A percentile compares a stretch with the other conserved stretches of the same genome.
Conservation (phyloP, 2,329 filamentous ascomycete genomes). For the Leptographium radiaticola region DNA sequence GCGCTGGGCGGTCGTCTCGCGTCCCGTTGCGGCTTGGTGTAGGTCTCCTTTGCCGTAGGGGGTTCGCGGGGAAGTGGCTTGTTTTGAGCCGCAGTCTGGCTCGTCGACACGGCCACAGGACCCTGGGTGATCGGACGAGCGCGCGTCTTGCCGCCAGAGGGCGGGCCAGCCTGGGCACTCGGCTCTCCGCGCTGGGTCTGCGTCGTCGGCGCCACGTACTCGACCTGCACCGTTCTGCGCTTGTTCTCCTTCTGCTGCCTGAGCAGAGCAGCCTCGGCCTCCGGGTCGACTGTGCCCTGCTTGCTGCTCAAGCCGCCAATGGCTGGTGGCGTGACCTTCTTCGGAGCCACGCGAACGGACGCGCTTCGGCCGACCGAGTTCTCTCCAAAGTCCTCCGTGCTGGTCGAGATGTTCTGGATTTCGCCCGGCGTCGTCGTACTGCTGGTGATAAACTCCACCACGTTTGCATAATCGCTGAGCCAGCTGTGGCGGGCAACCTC, state of each 20-base stretch:
- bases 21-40: slow-evolving; percentile 22
- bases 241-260: slow-evolving; percentile 76
- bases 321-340: slow-evolving; percentile 40
- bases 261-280: slow-evolving; percentile 39
- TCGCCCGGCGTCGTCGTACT: slow-evolving; percentile 79
- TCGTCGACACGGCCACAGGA: slow-evolving; percentile 27
- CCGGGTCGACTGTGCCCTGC: slow-evolving; percentile 59
- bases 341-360: slow-evolving; percentile 79
- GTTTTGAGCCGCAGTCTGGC: slow-evolving; percentile 26
- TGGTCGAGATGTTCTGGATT: slow-evolving; percentile 66
- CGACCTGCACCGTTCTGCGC: slow-evolving; percentile 87
- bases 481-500: slow-evolving; percentile 97
- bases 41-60: slow-evolving; percentile 29
- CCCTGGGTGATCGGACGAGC: slow-evolving; percentile 42
- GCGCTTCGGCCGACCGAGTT: slow-evolving; percentile 62
- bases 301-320: slow-evolving; percentile 58
- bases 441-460: slow-evolving; percentile 94
- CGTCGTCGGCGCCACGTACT: slow-evolving; percentile 87
- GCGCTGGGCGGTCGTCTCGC: slow-evolving; percentile 33
- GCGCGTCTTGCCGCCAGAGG: slow-evolving; percentile 30
- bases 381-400: slow-evolving; percentile 41
- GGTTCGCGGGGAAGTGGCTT: slow-evolving; percentile 50
- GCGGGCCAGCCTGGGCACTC: slow-evolving; percentile 5
- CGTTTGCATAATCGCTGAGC: slow-evolving; percentile 92
- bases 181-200: slow-evolving; percentile 58